Evolutionary conservation across 202 grass and related monocot genomes (phyloP), one percentile per base, ranked within the genome.

Genomic region (Hordeum pubiflorum): DNA sequence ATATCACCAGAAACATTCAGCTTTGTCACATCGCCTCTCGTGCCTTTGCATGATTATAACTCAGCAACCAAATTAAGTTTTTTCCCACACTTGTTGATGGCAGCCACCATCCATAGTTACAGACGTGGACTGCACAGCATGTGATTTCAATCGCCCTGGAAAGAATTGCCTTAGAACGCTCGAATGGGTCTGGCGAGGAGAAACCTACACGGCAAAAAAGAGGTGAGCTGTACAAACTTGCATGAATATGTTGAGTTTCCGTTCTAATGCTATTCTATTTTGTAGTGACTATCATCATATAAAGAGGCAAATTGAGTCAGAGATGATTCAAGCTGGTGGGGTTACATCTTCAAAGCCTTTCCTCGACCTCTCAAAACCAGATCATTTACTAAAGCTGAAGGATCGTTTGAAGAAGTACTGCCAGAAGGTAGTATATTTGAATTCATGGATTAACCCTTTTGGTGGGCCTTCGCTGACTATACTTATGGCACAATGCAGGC

Each of bases 281-380:
- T 89, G 43, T 81, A 98, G 95, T 82, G 95, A 98, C 82, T 98
- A 94, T 72, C 89, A 94, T 91, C 92, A 98, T 79, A 91, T 98
- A 88, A 98, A 94, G 84, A 98, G 80, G 73, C 95, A 97, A 93
- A 94, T 97, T 84, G 92, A 94, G 77, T 97, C 95, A 37, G 95
- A 97, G 69, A 46, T 93, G 64, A 79, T 94, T 77, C 91, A 94
- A 81, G 78, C 82, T 86, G 68, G 88, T 86, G 86, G 87, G 54
- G 87, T 82, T 17, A 79, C 75, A 74, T 82, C 86, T 26, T 86
- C 86, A 78, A 91, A 89, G 68, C 91, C 92, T 59, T 98, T 92
- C 82, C 90, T 94, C 66, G 95, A 98, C 70, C 90, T 98, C 63
- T 84, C 92, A 63, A 94, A 94, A 89, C 83, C 82, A 74, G 95